Evolutionary conservation across 2,329 filamentous ascomycete species (phyloP), one percentile per base, ranked within the genome.

Genomic region (Clonostachys rosea): DNA sequence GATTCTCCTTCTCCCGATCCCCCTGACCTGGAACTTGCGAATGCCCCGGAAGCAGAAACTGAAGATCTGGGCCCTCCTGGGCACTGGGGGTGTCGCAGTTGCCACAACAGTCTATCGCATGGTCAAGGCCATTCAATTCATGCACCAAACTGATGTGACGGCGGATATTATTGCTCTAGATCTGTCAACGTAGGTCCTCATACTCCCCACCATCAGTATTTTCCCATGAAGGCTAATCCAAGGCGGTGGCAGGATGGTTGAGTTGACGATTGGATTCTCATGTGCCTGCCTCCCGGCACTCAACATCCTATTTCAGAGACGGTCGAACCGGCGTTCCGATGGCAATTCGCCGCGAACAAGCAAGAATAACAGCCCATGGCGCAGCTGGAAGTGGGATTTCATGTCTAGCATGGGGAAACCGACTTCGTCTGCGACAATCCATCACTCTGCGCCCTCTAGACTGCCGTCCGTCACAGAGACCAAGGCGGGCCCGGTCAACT

Each of bases 1-100:
- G 36, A 62, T 67, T 16, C 52, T 68, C 24, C 13, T 64, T 9
- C 45, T 69, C 6, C 66, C 65, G 4, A 52, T 66, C 9, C 56
- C 61, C 0, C 48, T 68, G 42, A 58, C 58, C 2, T 64, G 58
- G 59, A 54, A 50, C 1, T 48, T 68, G 34, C 54, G 57, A 14
- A 52, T 63, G 46, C 50, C 58, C 2, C 33, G 54, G 17, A 43
- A 42, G 4, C 62, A 62, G 48, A 68, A 65, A 49, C n/a, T 66
- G 4, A 64, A 62, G 47, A 61, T 68, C 24, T 49, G 54, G 5
- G 47, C 51, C 18, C 53, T 66, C 47, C 55, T 67, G 5, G 56
- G 60, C 3, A 55, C 59, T 1, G 62, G 64, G 2, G 61, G 62
- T 2, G 51, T 57, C 1, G 63, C 60, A 3, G 58, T 52, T 2